Evolutionary conservation across 495 filamentous ascomycete species (phyloP).

Genomic region (Annulohypoxylon stygium): DNA sequence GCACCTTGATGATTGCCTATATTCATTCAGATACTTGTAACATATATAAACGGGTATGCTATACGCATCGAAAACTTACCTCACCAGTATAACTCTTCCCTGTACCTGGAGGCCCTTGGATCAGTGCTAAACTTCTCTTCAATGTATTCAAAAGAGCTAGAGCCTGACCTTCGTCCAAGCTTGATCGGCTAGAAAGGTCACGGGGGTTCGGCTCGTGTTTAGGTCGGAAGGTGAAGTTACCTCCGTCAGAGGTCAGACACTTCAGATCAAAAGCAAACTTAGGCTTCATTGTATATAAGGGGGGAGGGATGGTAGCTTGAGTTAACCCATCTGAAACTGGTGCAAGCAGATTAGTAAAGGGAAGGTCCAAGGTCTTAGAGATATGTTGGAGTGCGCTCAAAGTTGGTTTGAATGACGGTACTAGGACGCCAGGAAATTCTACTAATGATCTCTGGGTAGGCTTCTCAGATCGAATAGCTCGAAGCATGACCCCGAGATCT

Average conservation of each 20-base stretch:
- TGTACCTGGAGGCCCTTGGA: constrained; percentile 86
- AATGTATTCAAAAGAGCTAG: constrained; percentile 68
- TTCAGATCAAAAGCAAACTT: constrained; percentile 68
- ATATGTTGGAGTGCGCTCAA: constrained; percentile 72
- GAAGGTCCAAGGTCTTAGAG: constrained; percentile 61
- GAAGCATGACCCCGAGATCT: constrained; percentile 26
- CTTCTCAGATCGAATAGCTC: constrained; percentile 24
- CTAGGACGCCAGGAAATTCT: constrained; percentile 76
- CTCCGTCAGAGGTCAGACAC: constrained; percentile 57
- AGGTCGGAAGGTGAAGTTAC: constrained; percentile 50
- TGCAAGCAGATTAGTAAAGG: constrained; percentile 70
- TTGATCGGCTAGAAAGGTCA: constrained; percentile 57
- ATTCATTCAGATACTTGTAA: not conserved
- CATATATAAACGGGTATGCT: not conserved
- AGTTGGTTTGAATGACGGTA: constrained; percentile 73
- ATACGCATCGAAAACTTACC: constrained; percentile 5
- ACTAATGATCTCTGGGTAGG: constrained; percentile 59
- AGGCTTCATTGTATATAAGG: constrained; percentile 63
- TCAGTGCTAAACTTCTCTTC: constrained; percentile 68
- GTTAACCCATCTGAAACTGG: constrained; percentile 46
- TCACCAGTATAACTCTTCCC: constrained; percentile 76
- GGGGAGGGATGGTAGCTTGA: constrained; percentile 52
- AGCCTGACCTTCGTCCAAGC: constrained; percentile 71
- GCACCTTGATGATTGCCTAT: constrained; percentile 66
- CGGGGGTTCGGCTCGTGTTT: constrained; percentile 53